Evolutionary conservation across 2,329 filamentous ascomycete species (phyloP), one percentile per base, ranked within the genome.

Genomic region (Colletotrichum orbiculare): DNA sequence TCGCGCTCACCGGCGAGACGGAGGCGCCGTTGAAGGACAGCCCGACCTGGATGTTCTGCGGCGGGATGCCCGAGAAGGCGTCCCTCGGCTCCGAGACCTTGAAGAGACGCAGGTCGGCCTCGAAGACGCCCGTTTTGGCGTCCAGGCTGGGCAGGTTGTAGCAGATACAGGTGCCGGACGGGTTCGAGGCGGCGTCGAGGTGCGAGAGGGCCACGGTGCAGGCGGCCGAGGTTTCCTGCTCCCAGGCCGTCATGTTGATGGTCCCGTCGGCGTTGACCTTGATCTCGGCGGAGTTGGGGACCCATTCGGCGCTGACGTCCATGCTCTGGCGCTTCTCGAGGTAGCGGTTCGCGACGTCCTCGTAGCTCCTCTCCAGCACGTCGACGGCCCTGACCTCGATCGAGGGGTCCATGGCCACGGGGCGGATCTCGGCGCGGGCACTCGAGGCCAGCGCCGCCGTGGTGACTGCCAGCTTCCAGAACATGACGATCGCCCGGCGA

Each of bases 111-210:
- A 96, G 77, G 74, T 96, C 92, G 37, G 92, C 91, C 76, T 91
- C 86, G 74, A 96, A 96, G 13, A 88, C 80, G 37, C 92, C 92
- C 0, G 86, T 89, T 5, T 77, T 76, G 70, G 86, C 87, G 78
- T 95, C 85, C 62, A 93, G 83, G 43, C 86, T 87, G 0, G 90
- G 89, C 33, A 96, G 77, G 74, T 96, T 96, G 80, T 95, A 96
- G 84, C 93, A 96, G 52, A 92, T 87, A 64, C 90, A 90, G 52
- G 93, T 86, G 54, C 93, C 93, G 9, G 91, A 90, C 6, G 91
- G 91, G 69, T 94, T 95, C 33, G 86, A 85, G 46, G 88, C 86
- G 65, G 83, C 79, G 12, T 81, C 79, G 53, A 93, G 81, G 34
- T 77, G 74, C 2, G 76, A 74, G 15, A 96, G 81, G 8, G 85